Percentiles rank a stretch among this genome's conserved stretches.
Conservation (phyloP, 305 asterid species). For the Andrographis paniculata region DNA sequence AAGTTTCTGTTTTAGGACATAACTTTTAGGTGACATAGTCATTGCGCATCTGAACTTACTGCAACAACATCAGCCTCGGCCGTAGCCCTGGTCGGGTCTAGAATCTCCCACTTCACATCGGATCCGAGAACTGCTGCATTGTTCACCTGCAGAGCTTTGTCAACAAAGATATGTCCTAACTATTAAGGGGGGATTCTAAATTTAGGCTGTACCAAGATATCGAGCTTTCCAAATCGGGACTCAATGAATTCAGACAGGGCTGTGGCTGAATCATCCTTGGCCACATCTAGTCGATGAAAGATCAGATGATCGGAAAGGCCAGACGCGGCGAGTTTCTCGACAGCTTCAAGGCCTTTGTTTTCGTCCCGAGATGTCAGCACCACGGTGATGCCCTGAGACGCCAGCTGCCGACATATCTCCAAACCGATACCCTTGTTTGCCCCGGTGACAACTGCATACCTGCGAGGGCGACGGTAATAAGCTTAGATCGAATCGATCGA, state of each 20-base stretch:
- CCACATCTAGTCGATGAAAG: slow-evolving; percentile 6
- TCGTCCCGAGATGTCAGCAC: not conserved
- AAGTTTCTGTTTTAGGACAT: not conserved
- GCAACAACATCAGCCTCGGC: not conserved
- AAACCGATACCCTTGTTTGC: slow-evolving; percentile 13
- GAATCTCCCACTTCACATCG: not conserved
- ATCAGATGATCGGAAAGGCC: not conserved
- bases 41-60: not conserved
- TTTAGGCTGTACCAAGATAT: slow-evolving; percentile 5
- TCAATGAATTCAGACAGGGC: not conserved
- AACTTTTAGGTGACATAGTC: no score
- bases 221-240: slow-evolving; percentile 10
- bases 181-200: no score
- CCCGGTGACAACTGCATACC: slow-evolving; percentile 7
- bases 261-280: not conserved
- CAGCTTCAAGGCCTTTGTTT: slow-evolving; percentile 11
- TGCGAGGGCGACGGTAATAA: no score
- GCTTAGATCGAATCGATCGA: no score
- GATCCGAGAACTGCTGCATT: not conserved
- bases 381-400: not conserved
- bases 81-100: no score
- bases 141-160: not conserved
- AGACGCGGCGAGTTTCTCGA: not conserved
- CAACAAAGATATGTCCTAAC: no score
- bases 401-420: slow-evolving; percentile 8